Evolutionary conservation across 805 yeast genomes (phyloP).

Genomic region (Metahyphopichia silvanorum): DNA sequence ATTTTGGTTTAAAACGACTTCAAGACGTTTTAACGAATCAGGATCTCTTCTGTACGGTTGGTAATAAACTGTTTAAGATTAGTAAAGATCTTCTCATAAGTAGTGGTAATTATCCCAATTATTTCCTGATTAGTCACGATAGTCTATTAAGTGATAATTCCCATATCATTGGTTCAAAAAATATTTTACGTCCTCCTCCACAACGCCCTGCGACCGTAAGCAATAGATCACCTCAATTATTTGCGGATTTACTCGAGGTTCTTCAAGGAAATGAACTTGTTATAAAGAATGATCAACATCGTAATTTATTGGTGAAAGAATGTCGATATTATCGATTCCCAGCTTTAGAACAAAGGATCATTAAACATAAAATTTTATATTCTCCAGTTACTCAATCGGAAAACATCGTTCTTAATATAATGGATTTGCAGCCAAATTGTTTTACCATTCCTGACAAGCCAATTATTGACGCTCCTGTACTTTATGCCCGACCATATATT

Average conservation of each 20-base stretch:
- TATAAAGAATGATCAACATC: constrained; percentile 50
- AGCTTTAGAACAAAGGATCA: constrained; percentile 67
- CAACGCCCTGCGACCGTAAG: constrained; percentile 53
- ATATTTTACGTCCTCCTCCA: constrained; percentile 76
- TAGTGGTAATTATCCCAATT: constrained; percentile 77
- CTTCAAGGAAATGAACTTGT: constrained; percentile 53
- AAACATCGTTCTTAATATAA: constrained; percentile 50
- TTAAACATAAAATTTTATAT: constrained; percentile 46
- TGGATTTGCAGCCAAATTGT: constrained; percentile 44
- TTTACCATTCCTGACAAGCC: constrained; percentile 15
- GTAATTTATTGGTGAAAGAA: constrained; percentile 60
- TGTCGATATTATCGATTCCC: constrained; percentile 74
- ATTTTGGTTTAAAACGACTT: constrained; percentile 62
- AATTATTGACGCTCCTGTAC: constrained; percentile 17
- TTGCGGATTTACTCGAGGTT: constrained; percentile 51
- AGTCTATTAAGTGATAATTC: constrained; percentile 48
- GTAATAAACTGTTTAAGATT: constrained; percentile 57
- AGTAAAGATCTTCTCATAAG: constrained; percentile 50
- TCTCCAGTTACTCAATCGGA: constrained; percentile 37
- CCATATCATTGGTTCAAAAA: constrained; percentile 31
- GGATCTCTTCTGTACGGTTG: constrained; percentile 57
- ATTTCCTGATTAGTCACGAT: constrained; percentile 60
- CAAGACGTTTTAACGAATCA: constrained; percentile 46
- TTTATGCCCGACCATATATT: constrained; percentile 33
- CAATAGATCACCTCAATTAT: constrained; percentile 51